Evolutionary conservation across 345 rosid species (phyloP), one percentile per base, ranked within the genome.

Genomic region (Salix viminalis): DNA sequence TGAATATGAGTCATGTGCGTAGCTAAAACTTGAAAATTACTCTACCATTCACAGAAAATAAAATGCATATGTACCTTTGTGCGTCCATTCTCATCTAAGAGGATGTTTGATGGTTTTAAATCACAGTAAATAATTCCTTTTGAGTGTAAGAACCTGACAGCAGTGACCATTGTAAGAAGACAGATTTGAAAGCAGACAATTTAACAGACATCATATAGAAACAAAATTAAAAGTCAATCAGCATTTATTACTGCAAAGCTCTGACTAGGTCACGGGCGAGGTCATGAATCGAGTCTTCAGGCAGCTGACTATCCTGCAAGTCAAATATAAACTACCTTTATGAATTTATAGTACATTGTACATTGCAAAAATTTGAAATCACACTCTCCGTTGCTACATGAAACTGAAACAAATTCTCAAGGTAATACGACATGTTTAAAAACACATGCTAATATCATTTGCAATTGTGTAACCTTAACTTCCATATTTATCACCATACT

Each of bases 101-200:
- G 91, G 74, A 96, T 89, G 80, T 96, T 96, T 78, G 99, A 96
- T 69, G 99, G 99, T 82, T 96, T 96, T 77, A 96, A 75, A 84
- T 96, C 99, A 79, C 99, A 87, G 76, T 96, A 96, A 70, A 92
- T 90, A 73, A 92, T 88, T 74, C 97, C 98, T 84, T 92, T 90
- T 58, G 97, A 93, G 83, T 96, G 99, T 76, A 96, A 83, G 54
- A 70, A 94, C 81, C 98, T 96, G 82, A 77, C 2, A 81, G 80
- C 37, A 36, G 58, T 34, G 48, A 73, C 21, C 72, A n/a, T 50
- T 39, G 44, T 56, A 73, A n/a, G 68, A 70, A 73, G 39, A 70
- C 48, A 46, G 65, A 68, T 58, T 30, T 61, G 81, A 69, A n/a
- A 26, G 69, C 2, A 54, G 23, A 71, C 14, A 3, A 58, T 21